phyloP scores from a whole-genome alignment of 1,284 basidiomycete genomes.

The Tilletia horrida region DNA sequence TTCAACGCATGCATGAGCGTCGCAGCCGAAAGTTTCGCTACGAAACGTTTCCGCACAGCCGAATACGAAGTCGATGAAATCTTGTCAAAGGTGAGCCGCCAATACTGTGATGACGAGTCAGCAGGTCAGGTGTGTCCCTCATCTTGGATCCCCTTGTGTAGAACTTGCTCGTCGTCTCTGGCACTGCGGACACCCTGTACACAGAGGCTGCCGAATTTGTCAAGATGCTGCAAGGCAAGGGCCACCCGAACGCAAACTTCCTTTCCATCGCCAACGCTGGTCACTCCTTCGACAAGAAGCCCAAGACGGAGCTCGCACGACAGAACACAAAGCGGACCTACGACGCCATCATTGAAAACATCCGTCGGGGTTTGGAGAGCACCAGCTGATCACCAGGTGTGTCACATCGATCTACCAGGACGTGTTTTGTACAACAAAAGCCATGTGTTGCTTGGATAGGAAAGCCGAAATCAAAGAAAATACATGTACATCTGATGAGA shows the following conservation, averaged over 20 bases:
- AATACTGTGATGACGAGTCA: neutral
- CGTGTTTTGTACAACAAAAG: neutral
- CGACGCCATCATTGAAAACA: constrained; percentile 25
- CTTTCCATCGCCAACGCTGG: constrained; percentile 35
- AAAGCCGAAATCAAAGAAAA: no score
- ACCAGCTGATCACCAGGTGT: neutral
- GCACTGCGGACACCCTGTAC: constrained; percentile 40
- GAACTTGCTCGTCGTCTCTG: constrained; percentile 32
- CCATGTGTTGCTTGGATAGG: neutral
- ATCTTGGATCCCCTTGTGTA: constrained; percentile 29
- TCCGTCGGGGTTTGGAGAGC: constrained; percentile 41
- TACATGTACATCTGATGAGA: no score
- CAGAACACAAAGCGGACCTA: constrained; percentile 30
- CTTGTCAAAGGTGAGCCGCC: neutral
- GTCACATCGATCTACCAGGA: neutral
- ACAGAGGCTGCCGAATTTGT: constrained; percentile 35
- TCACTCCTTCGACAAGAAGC: constrained; percentile 48
- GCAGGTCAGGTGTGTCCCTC: neutral
- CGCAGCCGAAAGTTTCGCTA: constrained; percentile 22
- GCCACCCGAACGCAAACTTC: constrained; percentile 28
- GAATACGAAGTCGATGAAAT: neutral
- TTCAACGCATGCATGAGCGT: constrained; percentile 20
- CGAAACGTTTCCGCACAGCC: constrained; percentile 27
- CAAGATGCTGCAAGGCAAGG: constrained; percentile 28
- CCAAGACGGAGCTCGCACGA: constrained; percentile 28